Conservation (phyloP, 2,329 filamentous ascomycete genomes). For the Stylonectria norvegica region DNA sequence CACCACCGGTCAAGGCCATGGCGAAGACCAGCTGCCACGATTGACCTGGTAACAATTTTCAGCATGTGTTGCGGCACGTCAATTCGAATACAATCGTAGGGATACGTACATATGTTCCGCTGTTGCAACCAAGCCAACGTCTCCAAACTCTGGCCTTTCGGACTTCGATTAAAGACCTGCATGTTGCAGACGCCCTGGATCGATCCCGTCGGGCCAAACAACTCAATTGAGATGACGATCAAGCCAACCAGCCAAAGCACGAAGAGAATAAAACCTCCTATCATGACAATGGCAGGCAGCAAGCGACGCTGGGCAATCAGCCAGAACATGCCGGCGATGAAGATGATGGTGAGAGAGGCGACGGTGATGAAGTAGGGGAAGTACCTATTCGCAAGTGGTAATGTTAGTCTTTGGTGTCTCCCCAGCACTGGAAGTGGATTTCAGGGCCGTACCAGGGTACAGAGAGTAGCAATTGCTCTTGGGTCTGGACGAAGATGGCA, state of each 20-base stretch:
- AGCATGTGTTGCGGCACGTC: not conserved
- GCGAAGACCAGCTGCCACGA: conserved; percentile 64
- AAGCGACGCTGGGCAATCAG: conserved; percentile 60
- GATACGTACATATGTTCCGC: conserved; percentile 54
- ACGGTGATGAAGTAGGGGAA: conserved; percentile 65
- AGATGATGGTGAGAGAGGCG: conserved; percentile 57
- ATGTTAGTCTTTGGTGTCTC: conserved; percentile 4
- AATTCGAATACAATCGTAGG: not conserved
- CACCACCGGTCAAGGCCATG: conserved; percentile 55
- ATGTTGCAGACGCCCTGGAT: conserved; percentile 59
- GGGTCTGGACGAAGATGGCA: conserved; percentile 56
- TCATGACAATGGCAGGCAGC: conserved; percentile 59
- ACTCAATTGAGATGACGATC: conserved; percentile 58
- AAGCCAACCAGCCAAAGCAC: conserved; percentile 66
- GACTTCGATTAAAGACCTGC: conserved; percentile 51
- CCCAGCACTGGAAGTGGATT: not conserved
- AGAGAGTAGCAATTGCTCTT: conserved; percentile 51
- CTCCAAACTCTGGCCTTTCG: conserved; percentile 47
- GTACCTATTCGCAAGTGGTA: too few relatives aligned
- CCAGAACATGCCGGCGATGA: conserved; percentile 62
- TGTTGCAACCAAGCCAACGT: conserved; percentile 65
- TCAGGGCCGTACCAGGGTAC: conserved; percentile 55
- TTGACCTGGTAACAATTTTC: conserved; percentile 43
- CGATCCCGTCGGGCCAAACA: conserved; percentile 58
- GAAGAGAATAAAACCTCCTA: conserved; percentile 63